Base-by-base conservation (phyloP, 805 yeast species). In the Yarrowia sp. region DNA sequence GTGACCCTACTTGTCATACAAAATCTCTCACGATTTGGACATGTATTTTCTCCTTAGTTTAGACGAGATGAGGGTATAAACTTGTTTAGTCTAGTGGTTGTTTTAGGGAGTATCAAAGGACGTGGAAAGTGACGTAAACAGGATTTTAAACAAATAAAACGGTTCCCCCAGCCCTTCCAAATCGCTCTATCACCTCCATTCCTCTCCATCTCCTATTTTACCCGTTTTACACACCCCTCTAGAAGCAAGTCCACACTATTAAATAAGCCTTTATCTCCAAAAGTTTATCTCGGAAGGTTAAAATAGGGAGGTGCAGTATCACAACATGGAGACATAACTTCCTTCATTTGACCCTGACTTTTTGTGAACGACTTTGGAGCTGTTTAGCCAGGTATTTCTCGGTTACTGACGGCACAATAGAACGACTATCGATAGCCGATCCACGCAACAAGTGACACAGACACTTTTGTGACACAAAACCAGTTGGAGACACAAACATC, bases 221-320 rank as follows among this genome's bases (percentile, higher is more conserved):
- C 8, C 8, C 30, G n/a, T n/a, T n/a, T n/a, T n/a, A n/a, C n/a
- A 1, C 28, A 17, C 49, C 32, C 10, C 21, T 8, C 11, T 21
- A n/a, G 32, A n/a, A 26, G 49, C 49, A 28, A 28, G 24, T 19
- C 36, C 36, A 3, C 22, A 19, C 36, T 26, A 26, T 26, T 26
- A 8, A 30, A 21, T 22, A n/a, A 35, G 24, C 32, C 24, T 51
- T 22, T 33, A 22, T 33, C 40, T 22, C 22, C 32, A n/a, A 3
- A 33, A 51, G 19, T 12, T 6, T 51, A 35, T 51, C 41, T 51
- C 58, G 38, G 14, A 48, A 48, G 54, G 54, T 48, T 48, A 51
- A 35, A 33, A 22, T 51, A 51, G 41, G 58, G 58, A 51, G 40
- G 58, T 51, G 41, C 58, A 51, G 58, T 51, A 51, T 33, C 58